Evolutionary conservation across 306 rosid species (phyloP).

Genomic region (Acacia crassicarpa): DNA sequence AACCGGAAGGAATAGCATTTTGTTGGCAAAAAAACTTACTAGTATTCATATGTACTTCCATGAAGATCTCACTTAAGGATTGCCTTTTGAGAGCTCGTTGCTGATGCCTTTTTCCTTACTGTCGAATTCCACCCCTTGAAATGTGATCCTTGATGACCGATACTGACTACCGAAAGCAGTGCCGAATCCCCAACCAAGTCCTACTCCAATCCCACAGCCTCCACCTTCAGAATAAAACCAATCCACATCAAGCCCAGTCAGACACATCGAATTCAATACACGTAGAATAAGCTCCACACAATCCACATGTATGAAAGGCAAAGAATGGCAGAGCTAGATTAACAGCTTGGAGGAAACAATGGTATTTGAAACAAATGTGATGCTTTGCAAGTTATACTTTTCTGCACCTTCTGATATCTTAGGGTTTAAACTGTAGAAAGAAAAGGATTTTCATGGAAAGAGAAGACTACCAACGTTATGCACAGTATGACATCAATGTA

Average conservation of each 20-base stretch:
- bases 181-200: constrained; percentile 99
- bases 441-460: constrained; percentile 1
- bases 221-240: constrained; percentile 65
- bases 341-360: background rate
- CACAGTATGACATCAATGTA: background rate
- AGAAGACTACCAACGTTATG: background rate
- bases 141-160: constrained; percentile 64
- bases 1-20: background rate
- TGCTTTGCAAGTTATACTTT: background rate
- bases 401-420: background rate
- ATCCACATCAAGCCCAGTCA: constrained; percentile 3
- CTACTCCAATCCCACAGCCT: constrained; percentile 97
- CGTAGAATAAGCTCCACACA: background rate
- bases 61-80: constrained; percentile 38
- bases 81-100: constrained; percentile 37
- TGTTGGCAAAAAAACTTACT: background rate
- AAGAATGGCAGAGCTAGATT: background rate
- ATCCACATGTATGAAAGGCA: background rate
- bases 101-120: constrained; percentile 41
- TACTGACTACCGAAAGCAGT: constrained; percentile 87
- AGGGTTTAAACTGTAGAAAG: constrained; percentile 8
- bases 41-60: constrained; percentile 23
- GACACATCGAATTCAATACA: background rate
- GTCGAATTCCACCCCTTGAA: constrained; percentile 71
- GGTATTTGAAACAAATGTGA: background rate